Conservation (phyloP, 2,329 filamentous ascomycete genomes). For the Elsinoe ampelina region DNA sequence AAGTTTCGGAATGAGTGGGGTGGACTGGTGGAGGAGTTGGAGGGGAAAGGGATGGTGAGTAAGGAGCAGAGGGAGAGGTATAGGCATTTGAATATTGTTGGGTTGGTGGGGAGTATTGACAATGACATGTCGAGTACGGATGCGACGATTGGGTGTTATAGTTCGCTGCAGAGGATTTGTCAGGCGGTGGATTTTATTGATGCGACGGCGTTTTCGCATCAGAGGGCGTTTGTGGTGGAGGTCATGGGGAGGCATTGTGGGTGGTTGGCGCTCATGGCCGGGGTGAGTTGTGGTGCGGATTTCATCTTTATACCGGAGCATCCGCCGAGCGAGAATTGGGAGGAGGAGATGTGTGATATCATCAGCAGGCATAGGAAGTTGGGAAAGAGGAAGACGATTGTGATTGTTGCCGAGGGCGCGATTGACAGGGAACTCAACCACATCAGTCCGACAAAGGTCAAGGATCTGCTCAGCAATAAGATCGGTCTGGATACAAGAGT, state of each 20-base stretch:
- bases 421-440: constrained; percentile 75
- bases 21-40: constrained; percentile 73
- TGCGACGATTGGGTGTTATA: constrained; percentile 95
- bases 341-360: constrained; percentile 73
- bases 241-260: constrained; percentile 98
- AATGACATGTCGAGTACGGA: constrained; percentile 94
- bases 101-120: constrained; percentile 93
- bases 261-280: constrained; percentile 93
- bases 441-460: constrained; percentile 73
- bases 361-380: constrained; percentile 71
- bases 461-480: constrained; percentile 72
- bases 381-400: constrained; percentile 95
- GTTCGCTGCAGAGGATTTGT: constrained; percentile 84
- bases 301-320: constrained; percentile 97
- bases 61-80: constrained; percentile 64
- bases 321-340: constrained; percentile 79
- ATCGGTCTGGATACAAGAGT: constrained; percentile 84
- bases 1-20: constrained; percentile 90
- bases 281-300: constrained; percentile 88
- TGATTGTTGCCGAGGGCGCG: constrained; percentile 93
- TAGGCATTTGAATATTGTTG: constrained; percentile 87
- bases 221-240: constrained; percentile 92
- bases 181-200: constrained; percentile 96
- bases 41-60: constrained; percentile 62
- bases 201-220: constrained; percentile 87